A percentile compares a stretch with the other conserved stretches of the same genome.
These are phyloP conservation scores for Solanum hybrid DNA, from an alignment of 305 asterid genomes.

Conservation along the genomic window DNA sequence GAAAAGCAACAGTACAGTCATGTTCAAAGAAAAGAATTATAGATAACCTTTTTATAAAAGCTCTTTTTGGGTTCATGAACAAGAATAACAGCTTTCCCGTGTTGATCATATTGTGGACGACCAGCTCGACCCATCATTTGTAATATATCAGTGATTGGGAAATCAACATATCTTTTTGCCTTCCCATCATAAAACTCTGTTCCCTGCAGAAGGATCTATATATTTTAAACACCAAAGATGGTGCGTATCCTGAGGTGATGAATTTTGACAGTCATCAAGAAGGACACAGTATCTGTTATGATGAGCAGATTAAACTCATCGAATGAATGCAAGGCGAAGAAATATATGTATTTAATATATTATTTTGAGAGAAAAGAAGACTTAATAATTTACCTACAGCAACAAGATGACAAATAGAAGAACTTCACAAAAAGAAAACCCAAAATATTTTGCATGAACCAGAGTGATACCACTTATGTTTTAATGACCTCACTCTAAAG, in stretches of 20 bases:
- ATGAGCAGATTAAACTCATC: constrained; percentile 2
- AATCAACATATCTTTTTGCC: constrained; percentile 89
- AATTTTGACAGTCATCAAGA: not conserved
- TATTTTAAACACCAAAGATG: not conserved
- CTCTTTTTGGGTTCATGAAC: constrained; percentile 99
- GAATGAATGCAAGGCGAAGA: not conserved
- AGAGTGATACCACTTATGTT: not conserved
- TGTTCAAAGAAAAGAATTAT: not conserved
- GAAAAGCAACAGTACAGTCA: not conserved
- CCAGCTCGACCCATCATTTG: constrained; percentile 99
- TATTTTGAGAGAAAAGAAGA: not conserved
- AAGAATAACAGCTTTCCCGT: constrained; percentile 97
- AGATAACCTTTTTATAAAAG: constrained; percentile 85
- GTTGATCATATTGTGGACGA: constrained; percentile 96
- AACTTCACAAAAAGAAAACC: not conserved
- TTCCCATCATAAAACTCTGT: constrained; percentile 94
- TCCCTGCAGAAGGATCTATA: constrained; percentile 45
- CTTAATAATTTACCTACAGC: not conserved
- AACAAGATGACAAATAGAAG: not conserved
- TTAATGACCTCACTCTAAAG: not conserved
- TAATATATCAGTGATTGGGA: constrained; percentile 90
- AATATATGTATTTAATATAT: not conserved
- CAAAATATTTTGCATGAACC: not conserved
- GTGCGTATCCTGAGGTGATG: not conserved
- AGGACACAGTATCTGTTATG: not conserved